Evolutionary conservation across 805 yeast genomes (phyloP), one percentile per base, ranked within the genome.

Genomic region (Suhomyces pyralidae): DNA sequence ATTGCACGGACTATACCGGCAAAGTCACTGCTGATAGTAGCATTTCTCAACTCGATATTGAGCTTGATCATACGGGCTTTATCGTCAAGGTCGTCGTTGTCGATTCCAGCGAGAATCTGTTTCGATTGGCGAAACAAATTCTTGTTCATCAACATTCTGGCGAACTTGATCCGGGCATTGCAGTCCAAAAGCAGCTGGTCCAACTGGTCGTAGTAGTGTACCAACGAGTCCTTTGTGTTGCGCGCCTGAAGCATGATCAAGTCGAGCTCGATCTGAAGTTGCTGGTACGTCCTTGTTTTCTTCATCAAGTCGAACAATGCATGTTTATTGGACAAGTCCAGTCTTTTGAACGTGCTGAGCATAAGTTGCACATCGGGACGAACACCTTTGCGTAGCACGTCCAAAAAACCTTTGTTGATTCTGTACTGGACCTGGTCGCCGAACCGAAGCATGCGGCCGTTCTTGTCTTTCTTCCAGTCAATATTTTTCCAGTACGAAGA

Each of bases 311-410:
- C 67, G 2, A 61, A 60, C 32, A 74, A 55, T 12, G 61, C 60
- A 8, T 57, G 49, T 52, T 67, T 58, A 30, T 70, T 60, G 17
- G 56, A 51, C 17, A 52, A 32, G 40, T 65, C 64, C 58, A 66
- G 64, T 30, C 65, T 58, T 26, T 61, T 55, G 49, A 70, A 67
- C 0, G 78, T 71, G 40, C 61, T 66, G 45, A 66, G 66, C 5
- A 75, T 52, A n/a, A 73, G 48, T 14, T 51, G 49, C 45, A 59
- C 58, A 51, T 74, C 77, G 0, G 79, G 79, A 25, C 64, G 58
- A 7, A 74, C 65, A 0, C 78, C 78, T 49, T 60, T 62, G n/a
- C 67, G 54, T 25, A 72, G 50, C 7, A 74, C 50, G 14, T 67
- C 71, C 7, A 54, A 55, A 44, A 74, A 69, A 20, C 78, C 79